Base-by-base conservation (phyloP, 1,139 yeast species). In the Hansenula anomala region DNA sequence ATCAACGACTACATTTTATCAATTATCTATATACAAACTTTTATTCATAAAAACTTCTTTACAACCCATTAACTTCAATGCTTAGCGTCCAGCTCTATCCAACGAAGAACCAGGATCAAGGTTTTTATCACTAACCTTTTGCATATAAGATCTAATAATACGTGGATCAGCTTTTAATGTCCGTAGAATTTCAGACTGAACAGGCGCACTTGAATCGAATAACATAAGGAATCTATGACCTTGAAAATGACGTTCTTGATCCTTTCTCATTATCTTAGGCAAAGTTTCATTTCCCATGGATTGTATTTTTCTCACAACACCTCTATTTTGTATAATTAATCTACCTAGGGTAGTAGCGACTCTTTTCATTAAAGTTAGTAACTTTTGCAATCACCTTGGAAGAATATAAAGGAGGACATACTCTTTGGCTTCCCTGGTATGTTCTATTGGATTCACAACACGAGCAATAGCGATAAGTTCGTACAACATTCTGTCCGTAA, bases 391-490 rank as follows among this genome's bases (percentile, higher is more conserved):
- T n/a, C n/a, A n/a, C n/a, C n/a, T n/a, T n/a, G n/a, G n/a, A n/a
- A n/a, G n/a, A n/a, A n/a, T n/a, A n/a, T n/a, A n/a, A n/a, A n/a
- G n/a, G n/a, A 65, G 61, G 43, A 63, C 60, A 32, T 59, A 54
- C 58, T 73, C 75, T 48, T 71, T 78, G 11, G 92, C 92, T 52
- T 85, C 94, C 35, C 69, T 64, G 40, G 75, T 72, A 34, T 74
- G 72, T 36, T 68, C 64, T 27, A 67, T 56, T 3, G 82, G 80
- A 48, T 78, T 77, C 20, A 78, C 63, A 32, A 81, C 78, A 68
- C 97, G 87, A 17, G 96, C 89, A 49, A 89, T 84, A 36, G 96
- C 96, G 46, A 89, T 75, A 36, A 90, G 69, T 68, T 90, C 97
- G 71, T 90, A 90, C 46, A 88, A 75, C 97, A 90, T 90, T 30